phyloP scores from a whole-genome alignment of 208 protist genomes.

The Paratrypanosoma confusum region DNA sequence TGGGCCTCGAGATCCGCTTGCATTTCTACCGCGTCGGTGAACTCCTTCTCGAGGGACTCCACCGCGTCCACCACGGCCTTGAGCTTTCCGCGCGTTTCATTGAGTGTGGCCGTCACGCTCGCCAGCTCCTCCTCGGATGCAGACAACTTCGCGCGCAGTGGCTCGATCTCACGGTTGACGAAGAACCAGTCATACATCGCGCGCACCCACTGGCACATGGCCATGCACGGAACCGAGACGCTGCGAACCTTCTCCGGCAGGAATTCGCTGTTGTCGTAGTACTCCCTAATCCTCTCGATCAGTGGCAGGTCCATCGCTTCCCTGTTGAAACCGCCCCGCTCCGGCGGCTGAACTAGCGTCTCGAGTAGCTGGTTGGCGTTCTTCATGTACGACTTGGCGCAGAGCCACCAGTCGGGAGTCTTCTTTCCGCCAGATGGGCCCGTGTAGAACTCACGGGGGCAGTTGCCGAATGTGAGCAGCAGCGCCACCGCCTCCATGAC shows the following conservation, averaged over 20 bases:
- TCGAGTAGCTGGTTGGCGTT: constrained; percentile 87
- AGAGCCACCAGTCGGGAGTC: constrained; percentile 93
- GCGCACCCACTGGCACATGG: constrained; percentile 96
- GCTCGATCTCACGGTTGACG: constrained; percentile 91
- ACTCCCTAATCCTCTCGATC: constrained; percentile 90
- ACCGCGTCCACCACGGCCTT: constrained; percentile 91
- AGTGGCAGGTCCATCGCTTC: constrained; percentile 90
- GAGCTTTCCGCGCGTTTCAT: constrained; percentile 80
- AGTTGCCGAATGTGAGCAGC: constrained; percentile 91
- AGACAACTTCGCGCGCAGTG: constrained; percentile 78
- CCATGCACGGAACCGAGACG: constrained; percentile 94
- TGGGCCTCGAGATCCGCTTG: constrained; percentile 91
- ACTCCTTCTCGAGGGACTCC: constrained; percentile 87
- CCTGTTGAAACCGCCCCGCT: constrained; percentile 84
- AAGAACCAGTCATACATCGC: constrained; percentile 97
- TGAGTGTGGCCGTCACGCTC: constrained; percentile 79
- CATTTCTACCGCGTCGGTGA: constrained; percentile 82
- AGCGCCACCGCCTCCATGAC: constrained; percentile 97
- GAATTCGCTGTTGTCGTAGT: constrained; percentile 90
- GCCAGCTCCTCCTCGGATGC: constrained; percentile 86
- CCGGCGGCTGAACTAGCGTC: constrained; percentile 74
- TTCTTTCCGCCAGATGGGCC: constrained; percentile 87
- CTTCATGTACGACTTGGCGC: constrained; percentile 90
- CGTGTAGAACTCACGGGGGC: constrained; percentile 89
- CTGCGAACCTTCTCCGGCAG: constrained; percentile 85